Base-by-base conservation (phyloP, 176 grass and related monocot species). In the Urochloa ruziziensis region DNA sequence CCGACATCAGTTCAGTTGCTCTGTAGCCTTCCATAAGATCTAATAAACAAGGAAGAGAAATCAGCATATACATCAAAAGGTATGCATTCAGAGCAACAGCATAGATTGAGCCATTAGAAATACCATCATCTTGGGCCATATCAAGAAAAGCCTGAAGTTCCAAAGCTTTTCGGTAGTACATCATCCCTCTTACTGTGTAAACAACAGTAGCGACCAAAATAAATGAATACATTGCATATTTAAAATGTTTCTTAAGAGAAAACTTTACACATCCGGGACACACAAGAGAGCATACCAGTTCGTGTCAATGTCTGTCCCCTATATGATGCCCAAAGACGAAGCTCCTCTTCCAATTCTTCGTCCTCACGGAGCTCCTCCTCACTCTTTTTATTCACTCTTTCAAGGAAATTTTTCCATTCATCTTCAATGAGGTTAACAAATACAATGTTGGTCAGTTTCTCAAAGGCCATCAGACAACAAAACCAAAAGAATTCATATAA, bases 101-200 rank as follows among this genome's bases (percentile, higher is more conserved):
- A 85, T 63, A 80, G 62, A 77, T 13, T 35, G 49, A 62, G 57
- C 52, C 82, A 76, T 28, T 59, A 58, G 43, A 83, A 60, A 62
- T 94, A 96, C 96, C 96, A 53, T 94, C 83, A 84, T 96, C 87
- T 78, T 94, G 84, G 60, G 96, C 96, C 85, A 92, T 99, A 85
- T 99, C 96, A 72, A 96, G 89, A 76, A 99, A 99, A 74, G 93
- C 89, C 80, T 99, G 93, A 79, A 99, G 93, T 83, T 96, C 96
- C 83, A 99, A 84, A 70, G 96, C 91, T 90, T 96, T 90, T 78
- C 96, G 88, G 82, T 96, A 99, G 85, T 99, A 99, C 96, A 99
- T 99, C 96, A 99, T 99, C 48, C 96, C 96, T 90, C 96, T 92
- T 37, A 99, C 96, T 99, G 83, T 87, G 52, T 79, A 74, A 19